A percentile compares a stretch with the other conserved stretches of the same genome.
Conservation (phyloP, 2,329 filamentous ascomycete genomes). For the Pseudocercospora cruenta region DNA sequence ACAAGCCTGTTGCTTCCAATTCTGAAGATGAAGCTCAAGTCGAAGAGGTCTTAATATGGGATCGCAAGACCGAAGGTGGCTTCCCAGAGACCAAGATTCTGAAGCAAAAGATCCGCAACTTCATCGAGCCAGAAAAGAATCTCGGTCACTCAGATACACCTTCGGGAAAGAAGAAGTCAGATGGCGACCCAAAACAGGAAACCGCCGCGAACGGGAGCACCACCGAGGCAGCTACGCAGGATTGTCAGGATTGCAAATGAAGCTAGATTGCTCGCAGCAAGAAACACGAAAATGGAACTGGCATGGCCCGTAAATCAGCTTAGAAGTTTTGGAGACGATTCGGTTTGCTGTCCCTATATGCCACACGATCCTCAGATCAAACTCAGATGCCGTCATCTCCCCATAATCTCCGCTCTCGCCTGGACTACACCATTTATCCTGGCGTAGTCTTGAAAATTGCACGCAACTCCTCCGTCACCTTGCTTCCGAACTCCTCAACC, state of each 20-base stretch:
- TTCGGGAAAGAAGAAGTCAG: slow-evolving; percentile 28
- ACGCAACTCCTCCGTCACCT: background rate
- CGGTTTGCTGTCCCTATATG: too few species aligned
- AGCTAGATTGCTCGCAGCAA: background rate
- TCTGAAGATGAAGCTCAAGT: slow-evolving; percentile 19
- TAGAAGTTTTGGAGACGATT: background rate
- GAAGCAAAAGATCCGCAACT: slow-evolving; percentile 80
- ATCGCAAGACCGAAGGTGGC: slow-evolving; percentile 81
- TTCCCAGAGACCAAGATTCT: slow-evolving; percentile 95
- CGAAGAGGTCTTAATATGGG: slow-evolving; percentile 72
- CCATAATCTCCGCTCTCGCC: too few species aligned
- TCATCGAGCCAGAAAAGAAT: slow-evolving; percentile 75
- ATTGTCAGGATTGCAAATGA: slow-evolving; percentile 23
- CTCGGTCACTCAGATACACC: slow-evolving; percentile 69
- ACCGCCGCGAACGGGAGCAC: background rate
- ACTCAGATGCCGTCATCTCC: too few species aligned
- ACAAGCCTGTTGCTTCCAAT: slow-evolving; percentile 23
- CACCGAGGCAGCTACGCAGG: background rate
- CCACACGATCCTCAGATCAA: too few species aligned
- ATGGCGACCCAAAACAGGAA: background rate
- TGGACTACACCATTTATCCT: background rate
- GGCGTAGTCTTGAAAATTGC: background rate
- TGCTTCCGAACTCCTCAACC: background rate
- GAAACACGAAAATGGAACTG: background rate
- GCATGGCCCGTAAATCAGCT: background rate